Conservation (phyloP, 345 rosid genomes). For the Pelargonium nanum region DNA sequence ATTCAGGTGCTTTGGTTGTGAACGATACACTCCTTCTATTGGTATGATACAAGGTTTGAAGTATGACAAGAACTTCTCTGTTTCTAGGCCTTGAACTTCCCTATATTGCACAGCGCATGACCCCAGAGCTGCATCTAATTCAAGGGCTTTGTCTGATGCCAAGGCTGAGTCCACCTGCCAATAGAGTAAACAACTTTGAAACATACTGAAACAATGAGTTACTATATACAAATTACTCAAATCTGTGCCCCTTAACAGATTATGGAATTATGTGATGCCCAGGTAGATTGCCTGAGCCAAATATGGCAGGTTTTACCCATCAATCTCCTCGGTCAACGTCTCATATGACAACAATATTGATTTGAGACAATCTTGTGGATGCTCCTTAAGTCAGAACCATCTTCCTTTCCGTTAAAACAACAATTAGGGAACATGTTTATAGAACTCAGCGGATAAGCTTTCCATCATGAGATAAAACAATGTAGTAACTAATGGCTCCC, state of each 20-base stretch:
- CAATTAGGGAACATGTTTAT: too few species aligned
- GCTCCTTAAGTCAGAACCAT: background rate
- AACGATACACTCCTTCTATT: conserved; percentile 45
- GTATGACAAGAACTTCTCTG: conserved; percentile 65
- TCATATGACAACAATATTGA: background rate
- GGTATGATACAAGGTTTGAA: conserved; percentile 87
- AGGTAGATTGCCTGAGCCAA: background rate
- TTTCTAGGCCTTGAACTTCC: conserved; percentile 85
- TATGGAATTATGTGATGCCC: background rate
- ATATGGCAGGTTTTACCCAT: background rate
- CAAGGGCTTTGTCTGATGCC: conserved; percentile 71
- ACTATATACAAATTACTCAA: background rate
- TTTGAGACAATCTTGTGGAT: background rate
- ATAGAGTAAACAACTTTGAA: conserved; percentile 10
- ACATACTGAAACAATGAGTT: conserved; percentile 7
- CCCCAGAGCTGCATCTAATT: conserved; percentile 69
- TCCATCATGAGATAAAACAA: background rate
- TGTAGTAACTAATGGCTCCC: background rate
- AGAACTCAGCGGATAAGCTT: too few species aligned
- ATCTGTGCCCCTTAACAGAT: background rate
- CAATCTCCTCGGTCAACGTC: background rate
- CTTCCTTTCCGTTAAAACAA: background rate
- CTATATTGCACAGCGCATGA: conserved; percentile 73
- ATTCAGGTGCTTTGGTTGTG: conserved; percentile 20
- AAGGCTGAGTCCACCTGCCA: conserved; percentile 50